Evolutionary conservation across 140 eudicot species (phyloP).

Genomic region (Oenanthe javanica): DNA sequence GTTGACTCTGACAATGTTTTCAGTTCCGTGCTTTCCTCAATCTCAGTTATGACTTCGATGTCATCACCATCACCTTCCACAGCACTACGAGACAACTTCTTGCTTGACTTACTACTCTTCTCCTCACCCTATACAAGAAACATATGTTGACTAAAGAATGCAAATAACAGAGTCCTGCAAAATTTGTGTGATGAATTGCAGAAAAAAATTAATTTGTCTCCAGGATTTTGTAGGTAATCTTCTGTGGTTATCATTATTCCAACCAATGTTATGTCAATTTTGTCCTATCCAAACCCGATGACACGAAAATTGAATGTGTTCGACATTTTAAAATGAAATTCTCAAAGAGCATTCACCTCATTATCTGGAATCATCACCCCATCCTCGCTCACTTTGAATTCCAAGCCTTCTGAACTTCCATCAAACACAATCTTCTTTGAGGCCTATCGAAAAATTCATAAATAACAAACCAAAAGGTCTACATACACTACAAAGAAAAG

Average conservation of each 20-base stretch:
- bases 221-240: not conserved
- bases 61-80: constrained; percentile 10
- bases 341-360: not conserved
- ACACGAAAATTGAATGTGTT: no score
- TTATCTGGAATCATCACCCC: not conserved
- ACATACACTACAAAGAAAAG: not conserved
- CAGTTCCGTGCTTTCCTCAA: constrained; percentile 17
- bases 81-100: not conserved
- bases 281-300: no score
- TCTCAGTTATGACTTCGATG: not conserved
- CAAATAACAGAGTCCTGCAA: not conserved
- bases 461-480: not conserved
- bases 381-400: not conserved
- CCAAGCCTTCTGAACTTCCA: not conserved
- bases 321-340: not conserved
- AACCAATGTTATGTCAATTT: no score
- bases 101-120: not conserved
- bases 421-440: not conserved
- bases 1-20: constrained; percentile 28
- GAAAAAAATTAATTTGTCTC: not conserved
- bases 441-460: not conserved
- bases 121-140: constrained; percentile 20
- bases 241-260: no score
- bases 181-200: not conserved
- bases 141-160: not conserved